Conservation (phyloP, 805 yeast species). For the Candida fluviatilis region DNA sequence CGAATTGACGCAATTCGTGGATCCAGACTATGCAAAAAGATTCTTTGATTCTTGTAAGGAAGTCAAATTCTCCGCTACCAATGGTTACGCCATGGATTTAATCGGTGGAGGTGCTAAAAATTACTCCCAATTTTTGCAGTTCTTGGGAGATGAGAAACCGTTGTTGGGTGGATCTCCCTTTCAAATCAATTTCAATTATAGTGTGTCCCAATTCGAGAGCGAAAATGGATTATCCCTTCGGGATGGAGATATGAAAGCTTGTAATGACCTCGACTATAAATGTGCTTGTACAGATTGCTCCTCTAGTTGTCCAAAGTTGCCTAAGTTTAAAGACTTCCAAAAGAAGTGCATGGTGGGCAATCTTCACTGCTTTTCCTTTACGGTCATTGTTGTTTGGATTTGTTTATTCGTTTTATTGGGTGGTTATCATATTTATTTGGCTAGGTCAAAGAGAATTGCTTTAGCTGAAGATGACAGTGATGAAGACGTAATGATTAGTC, state of each 20-base stretch:
- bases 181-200: conserved; percentile 75
- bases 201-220: conserved; percentile 12
- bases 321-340: conserved; percentile 34
- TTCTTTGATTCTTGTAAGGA: conserved; percentile 84
- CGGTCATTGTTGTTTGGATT: conserved; percentile 50
- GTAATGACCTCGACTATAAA: conserved; percentile 62
- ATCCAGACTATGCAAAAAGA: conserved; percentile 52
- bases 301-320: conserved; percentile 68
- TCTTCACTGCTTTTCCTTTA: conserved; percentile 71
- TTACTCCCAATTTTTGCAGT: conserved; percentile 70
- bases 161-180: conserved; percentile 92
- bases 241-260: conserved; percentile 36
- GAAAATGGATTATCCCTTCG: conserved; percentile 17
- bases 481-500: conserved; percentile 14
- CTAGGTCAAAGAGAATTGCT: conserved; percentile 11
- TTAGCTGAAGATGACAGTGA: conserved; percentile 9
- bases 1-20: conserved; percentile 63
- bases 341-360: conserved; percentile 52
- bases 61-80: conserved; percentile 89
- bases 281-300: conserved; percentile 94
- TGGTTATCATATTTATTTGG: conserved; percentile 30
- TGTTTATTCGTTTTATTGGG: conserved; percentile 38
- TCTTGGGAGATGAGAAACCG: conserved; percentile 93
- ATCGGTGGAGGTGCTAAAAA: conserved; percentile 95
- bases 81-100: conserved; percentile 94